Base-by-base conservation (phyloP, 805 yeast genomes). In the Starmerella khaoyaiensis region DNA sequence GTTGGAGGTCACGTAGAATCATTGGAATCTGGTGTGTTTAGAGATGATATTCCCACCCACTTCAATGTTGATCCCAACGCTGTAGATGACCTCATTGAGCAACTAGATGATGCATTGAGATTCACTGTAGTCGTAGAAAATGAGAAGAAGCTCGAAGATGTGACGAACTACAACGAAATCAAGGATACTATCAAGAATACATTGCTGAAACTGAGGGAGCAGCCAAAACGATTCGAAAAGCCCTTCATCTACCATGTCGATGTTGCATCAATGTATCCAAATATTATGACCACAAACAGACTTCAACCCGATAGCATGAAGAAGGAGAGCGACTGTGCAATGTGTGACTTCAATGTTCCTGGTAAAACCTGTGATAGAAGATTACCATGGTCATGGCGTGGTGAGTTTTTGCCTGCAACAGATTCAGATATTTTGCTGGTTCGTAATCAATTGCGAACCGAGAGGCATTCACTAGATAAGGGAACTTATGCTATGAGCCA, bases 1-100 rank as follows among this genome's bases (percentile, higher is more conserved):
- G 97, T 90, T 20, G 99, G 99, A 41, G 99, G 99, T 1, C 98
- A 90, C 50, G 99, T 90, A 17, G 97, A 93, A 59, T 81, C 95
- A 6, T 61, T 93, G 38, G 98, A 93, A 57, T 95, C 98, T 8
- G 99, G 99, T 38, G 98, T 90, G 1, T 90, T 93, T 54, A 64
- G 99, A 49, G 78, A 93, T 35, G 99, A 90, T 54, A 65, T 90
- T 23, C 69, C 75, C 3, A 71, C 68, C 33, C 71, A 78, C 28
- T 90, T 93, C 61, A 70, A 68, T 22, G 65, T 93, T 27, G 94
- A 84, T 51, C 75, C 94, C 0, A 63, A 74, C 0, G 93, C 84
- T 1, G 66, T 90, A 26, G 93, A 84, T 47, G 90, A 80, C 50
- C 66, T 90, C 26, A 41, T 86, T 7, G 65, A 55, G 0, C 87